Base-by-base conservation (phyloP, 441 rosid genomes). In the Kokia cookei region DNA sequence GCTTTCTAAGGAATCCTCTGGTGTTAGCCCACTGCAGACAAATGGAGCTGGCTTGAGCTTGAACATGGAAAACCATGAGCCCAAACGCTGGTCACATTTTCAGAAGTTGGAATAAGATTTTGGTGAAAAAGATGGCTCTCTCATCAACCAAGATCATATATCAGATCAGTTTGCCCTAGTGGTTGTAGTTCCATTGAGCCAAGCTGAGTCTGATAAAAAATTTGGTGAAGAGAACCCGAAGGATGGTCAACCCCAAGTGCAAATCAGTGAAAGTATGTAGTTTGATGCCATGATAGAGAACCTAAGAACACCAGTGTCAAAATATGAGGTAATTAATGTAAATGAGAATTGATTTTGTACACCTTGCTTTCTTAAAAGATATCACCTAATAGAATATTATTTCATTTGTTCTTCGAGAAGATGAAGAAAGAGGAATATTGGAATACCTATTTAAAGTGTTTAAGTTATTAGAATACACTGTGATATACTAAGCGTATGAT, bases 41-140 rank as follows among this genome's bases (percentile, higher is more conserved):
- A 93, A 88, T 80, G 93, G 91, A 82, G 88, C 88, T 75, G 97
- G 91, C n/a, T 79, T 84, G 59, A 94, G 92, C 77, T 81, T 91
- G 78, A 82, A 86, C 81, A 78, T 91, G 89, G 88, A 87, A 84
- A 91, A 87, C 82, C 91, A 77, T 76, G 95, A 94, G 62, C 97
- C 93, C 69, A 92, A 90, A 83, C 89, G 43, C 65, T 91, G 97
- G 97, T 94, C 98, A 7, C 88, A 91, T 80, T 91, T 92, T 81
- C 94, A 86, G 76, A 90, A 87, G 67, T 75, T 94, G 86, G 98
- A 93, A 3, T 85, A 86, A 58, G 94, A 85, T 62, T 83, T 79
- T 80, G 76, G 76, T 60, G 78, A 81, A 27, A 91, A 82, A 64
- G 93, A 85, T 77, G 71, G 77, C 73, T 84, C 98, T 78, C 86